phyloP scores from a whole-genome alignment of 768 basidiomycete genomes.

The Psilocybe azurescens region DNA sequence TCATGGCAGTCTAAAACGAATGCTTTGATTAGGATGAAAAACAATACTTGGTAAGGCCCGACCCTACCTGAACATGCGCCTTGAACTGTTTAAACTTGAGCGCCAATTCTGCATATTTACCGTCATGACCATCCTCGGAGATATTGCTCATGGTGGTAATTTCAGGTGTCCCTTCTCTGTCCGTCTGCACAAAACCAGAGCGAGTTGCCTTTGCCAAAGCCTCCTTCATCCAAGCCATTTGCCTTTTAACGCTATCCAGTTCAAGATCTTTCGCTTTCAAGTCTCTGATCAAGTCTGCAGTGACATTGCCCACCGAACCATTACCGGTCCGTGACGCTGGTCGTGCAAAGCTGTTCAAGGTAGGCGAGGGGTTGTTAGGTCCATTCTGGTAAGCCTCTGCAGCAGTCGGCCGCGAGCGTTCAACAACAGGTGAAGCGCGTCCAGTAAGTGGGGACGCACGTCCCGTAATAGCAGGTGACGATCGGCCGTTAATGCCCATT shows the following conservation, averaged over 20 bases:
- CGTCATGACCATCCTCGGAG: constrained; percentile 47
- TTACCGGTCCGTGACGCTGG: constrained; percentile 46
- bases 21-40: constrained; percentile 2
- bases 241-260: constrained; percentile 74
- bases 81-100: constrained; percentile 88
- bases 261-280: constrained; percentile 85
- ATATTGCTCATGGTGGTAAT: constrained; percentile 32
- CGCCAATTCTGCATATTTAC: constrained; percentile 69
- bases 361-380: constrained; percentile 47
- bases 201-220: constrained; percentile 77
- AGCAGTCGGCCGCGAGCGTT: constrained; percentile 54
- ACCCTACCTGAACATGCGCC: constrained; percentile 81
- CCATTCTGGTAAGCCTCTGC: constrained; percentile 46
- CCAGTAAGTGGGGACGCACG: constrained; percentile 39
- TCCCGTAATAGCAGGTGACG: constrained; percentile 40
- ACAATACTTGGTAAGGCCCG: background rate
- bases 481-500: constrained; percentile 54
- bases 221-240: constrained; percentile 87
- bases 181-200: constrained; percentile 76
- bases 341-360: constrained; percentile 53
- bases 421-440: constrained; percentile 49
- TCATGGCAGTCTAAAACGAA: constrained; percentile 63
- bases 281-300: constrained; percentile 79
- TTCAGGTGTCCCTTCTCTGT: constrained; percentile 50
- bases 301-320: constrained; percentile 70